Percentiles rank a stretch among this genome's conserved stretches.
These are phyloP conservation scores for Apiospora kogelbergensis DNA, from an alignment of 2,329 filamentous ascomycete species.

Conservation along the genomic window DNA sequence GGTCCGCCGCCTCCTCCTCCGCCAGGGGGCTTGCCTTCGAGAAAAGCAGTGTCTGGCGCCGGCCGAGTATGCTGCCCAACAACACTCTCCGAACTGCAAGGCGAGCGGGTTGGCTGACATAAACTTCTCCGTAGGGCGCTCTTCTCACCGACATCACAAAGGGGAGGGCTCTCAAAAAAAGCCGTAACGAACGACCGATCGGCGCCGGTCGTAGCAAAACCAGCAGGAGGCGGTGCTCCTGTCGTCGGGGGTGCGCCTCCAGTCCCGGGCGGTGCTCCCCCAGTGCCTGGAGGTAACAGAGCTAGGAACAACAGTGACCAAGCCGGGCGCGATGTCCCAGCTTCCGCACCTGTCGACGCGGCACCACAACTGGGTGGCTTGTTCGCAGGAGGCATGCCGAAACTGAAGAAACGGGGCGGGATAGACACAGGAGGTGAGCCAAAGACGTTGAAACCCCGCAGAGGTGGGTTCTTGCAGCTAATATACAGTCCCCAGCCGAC, in stretches of 20 bases:
- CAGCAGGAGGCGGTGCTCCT: constrained; percentile 55
- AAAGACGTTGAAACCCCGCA: background rate
- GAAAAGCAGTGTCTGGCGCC: background rate
- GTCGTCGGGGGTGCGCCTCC: constrained; percentile 49
- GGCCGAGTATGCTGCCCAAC: constrained; percentile 1
- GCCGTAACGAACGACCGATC: constrained; percentile 90
- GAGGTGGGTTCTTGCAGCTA: background rate
- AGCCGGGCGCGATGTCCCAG: constrained; percentile 45
- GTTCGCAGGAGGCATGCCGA: constrained; percentile 94
- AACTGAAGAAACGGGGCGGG: constrained; percentile 82
- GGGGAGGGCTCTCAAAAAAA: constrained; percentile 76
- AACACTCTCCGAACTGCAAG: background rate
- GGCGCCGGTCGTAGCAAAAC: constrained; percentile 66
- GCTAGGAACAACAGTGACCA: constrained; percentile 84
- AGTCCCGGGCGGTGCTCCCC: constrained; percentile 57
- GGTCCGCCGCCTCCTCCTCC: constrained; percentile 68
- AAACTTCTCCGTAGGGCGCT: constrained; percentile 61
- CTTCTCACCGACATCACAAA: constrained; percentile 86
- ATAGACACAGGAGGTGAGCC: constrained; percentile 68
- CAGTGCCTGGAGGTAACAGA: constrained; percentile 64
- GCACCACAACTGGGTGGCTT: constrained; percentile 83
- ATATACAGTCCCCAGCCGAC: constrained; percentile 50
- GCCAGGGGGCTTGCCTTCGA: constrained; percentile 38
- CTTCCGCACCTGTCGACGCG: constrained; percentile 49
- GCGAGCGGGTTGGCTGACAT: constrained; percentile 20